Percentiles rank a stretch among this genome's conserved stretches.
Conservation (phyloP, 148 eudicot species). For the Heliosperma pusillum region DNA sequence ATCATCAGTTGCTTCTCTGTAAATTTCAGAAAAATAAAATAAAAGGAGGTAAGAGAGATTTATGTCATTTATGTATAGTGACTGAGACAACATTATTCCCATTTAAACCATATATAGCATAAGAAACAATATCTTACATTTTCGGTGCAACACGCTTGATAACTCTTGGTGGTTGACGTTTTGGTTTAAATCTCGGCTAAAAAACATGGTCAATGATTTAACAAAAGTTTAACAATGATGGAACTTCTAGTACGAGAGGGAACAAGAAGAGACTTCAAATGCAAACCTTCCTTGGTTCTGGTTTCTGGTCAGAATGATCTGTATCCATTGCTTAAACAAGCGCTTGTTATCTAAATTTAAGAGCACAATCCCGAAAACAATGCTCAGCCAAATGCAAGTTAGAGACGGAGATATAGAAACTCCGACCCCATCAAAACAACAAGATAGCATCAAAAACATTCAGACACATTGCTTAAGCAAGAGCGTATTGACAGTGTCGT, state of each 20-base stretch:
- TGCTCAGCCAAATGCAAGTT: background rate
- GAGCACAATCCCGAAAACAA: background rate
- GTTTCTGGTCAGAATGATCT: background rate
- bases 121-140: conserved; percentile 43
- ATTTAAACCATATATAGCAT: background rate
- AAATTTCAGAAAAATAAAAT: conserved; percentile 21
- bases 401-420: background rate
- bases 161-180: conserved; percentile 49
- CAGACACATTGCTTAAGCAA: too few relatives aligned
- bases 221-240: conserved; percentile 8
- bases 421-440: background rate
- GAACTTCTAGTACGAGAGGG: background rate
- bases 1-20: conserved; percentile 72
- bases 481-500: background rate
- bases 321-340: conserved; percentile 15
- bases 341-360: background rate
- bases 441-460: too few relatives aligned
- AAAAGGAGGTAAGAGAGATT: conserved; percentile 1
- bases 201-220: conserved; percentile 3
- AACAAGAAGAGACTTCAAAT: background rate
- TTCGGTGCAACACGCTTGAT: conserved; percentile 45
- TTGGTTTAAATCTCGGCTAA: conserved; percentile 72
- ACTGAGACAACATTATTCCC: background rate
- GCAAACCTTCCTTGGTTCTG: conserved; percentile 11
- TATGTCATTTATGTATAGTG: background rate